Base-by-base conservation (phyloP, 352 stramenopile species). In the Globisporangium uncinulatum region DNA sequence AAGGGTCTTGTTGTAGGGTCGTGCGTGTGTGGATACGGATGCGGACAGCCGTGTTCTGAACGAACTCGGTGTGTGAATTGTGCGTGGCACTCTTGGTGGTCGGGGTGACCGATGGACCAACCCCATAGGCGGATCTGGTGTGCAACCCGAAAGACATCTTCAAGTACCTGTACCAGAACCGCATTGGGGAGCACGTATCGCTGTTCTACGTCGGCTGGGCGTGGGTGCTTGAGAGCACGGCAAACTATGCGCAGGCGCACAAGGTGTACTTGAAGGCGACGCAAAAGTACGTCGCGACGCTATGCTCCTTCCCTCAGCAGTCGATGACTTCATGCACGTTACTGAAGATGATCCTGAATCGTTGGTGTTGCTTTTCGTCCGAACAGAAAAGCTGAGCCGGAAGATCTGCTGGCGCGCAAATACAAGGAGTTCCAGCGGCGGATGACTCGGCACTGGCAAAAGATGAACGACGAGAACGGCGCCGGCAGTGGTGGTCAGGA, bases 121-220 rank as follows among this genome's bases (percentile, higher is more conserved):
- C n/a, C 64, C 3, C 47, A 17, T 65, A 95, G 85, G 83, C 83
- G 44, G 85, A 95, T 54, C 63, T 92, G 56, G 82, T 92, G 37
- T 87, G 79, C 2, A 93, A 95, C 54, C 85, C 85, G 0, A 89
- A 91, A 57, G 85, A 95, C 43, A 91, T 95, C 59, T 95, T 95
- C 67, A 92, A 90, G 61, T 95, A 89, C 55, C 61, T 95, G 45
- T 92, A 93, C 64, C 74, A 86, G 55, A 91, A 91, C 70, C 91
- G 89, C 54, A 93, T 95, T 37, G 85, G 85, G 15, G 81, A 92
- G 60, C 69, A 74, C 11, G 70, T 93, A 3, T 82, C 85, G 1
- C 54, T 95, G 32, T 95, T 93, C 58, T 95, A 93, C 67, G 85
- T 93, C 10, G 85, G 80, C 46, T 95, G 85, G 85, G 83, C 85